phyloP scores from a whole-genome alignment of 257 asterid species.

The Salvia miltiorrhiza region DNA sequence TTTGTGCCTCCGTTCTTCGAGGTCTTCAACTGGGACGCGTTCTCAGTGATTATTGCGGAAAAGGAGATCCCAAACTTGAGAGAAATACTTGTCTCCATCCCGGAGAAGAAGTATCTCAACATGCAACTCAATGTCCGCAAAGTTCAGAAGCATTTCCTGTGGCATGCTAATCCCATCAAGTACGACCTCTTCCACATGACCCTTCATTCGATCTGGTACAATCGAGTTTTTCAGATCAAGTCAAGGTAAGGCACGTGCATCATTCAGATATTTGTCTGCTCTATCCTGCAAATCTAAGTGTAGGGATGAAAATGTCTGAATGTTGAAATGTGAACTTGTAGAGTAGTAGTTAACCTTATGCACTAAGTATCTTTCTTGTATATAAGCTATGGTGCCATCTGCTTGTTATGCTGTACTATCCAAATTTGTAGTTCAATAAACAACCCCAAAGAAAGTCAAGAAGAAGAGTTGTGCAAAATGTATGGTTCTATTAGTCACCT shows the following conservation, averaged over 20 bases:
- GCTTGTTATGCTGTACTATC: neutral
- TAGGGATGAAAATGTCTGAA: neutral
- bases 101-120: slow-evolving; percentile 51
- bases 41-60: slow-evolving; percentile 66
- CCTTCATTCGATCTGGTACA: slow-evolving; percentile 92
- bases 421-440: neutral
- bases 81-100: slow-evolving; percentile 53
- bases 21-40: slow-evolving; percentile 70
- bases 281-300: neutral
- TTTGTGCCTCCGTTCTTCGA: slow-evolving; percentile 91
- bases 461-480: too few relatives aligned
- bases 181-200: slow-evolving; percentile 93
- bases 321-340: neutral
- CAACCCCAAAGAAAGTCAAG: neutral
- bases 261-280: neutral
- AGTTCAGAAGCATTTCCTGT: slow-evolving; percentile 75
- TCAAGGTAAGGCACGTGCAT: too few relatives aligned
- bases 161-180: slow-evolving; percentile 76
- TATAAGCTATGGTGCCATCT: neutral
- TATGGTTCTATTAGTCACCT: too few relatives aligned
- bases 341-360: neutral
- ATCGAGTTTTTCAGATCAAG: slow-evolving; percentile 74
- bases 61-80: slow-evolving; percentile 65
- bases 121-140: slow-evolving; percentile 68
- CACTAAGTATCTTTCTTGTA: slow-evolving; percentile 4